These are phyloP conservation scores for Amoeboaphelidium occidentale DNA, from an alignment of 371 early-diverging fungal species.

Conservation along the genomic window DNA sequence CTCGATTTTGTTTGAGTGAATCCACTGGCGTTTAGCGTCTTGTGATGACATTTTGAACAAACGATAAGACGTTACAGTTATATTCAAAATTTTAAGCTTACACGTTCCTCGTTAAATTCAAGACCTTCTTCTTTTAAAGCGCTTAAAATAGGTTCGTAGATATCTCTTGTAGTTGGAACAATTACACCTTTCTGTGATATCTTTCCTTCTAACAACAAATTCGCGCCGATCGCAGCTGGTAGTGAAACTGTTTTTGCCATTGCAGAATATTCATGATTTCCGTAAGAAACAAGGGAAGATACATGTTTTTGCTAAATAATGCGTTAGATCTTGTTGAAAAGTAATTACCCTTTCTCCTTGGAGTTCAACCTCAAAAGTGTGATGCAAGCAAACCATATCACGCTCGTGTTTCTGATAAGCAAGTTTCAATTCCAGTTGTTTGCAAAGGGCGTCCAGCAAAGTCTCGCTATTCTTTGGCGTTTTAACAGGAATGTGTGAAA, in stretches of 20 bases:
- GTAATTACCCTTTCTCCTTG: conserved; percentile 31
- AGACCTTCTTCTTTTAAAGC: conserved; percentile 38
- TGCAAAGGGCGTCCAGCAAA: conserved; percentile 78
- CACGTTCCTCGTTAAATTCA: background rate
- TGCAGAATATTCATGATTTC: conserved; percentile 63
- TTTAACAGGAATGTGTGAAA: conserved; percentile 24
- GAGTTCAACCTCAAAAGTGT: conserved; percentile 42
- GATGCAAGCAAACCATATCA: conserved; percentile 91
- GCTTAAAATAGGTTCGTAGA: conserved; percentile 70
- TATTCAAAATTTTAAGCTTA: background rate
- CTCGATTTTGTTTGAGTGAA: too few relatives aligned
- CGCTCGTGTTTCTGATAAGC: conserved; percentile 72
- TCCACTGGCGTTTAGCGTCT: too few relatives aligned
- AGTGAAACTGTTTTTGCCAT: conserved; percentile 96
- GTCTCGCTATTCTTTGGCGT: conserved; percentile 31
- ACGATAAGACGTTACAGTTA: background rate
- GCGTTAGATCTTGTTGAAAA: background rate
- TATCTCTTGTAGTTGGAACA: conserved; percentile 70
- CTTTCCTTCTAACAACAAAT: conserved; percentile 64
- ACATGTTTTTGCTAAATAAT: conserved; percentile 41
- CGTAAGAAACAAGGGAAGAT: conserved; percentile 74
- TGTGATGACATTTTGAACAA: too few relatives aligned
- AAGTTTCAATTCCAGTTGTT: conserved; percentile 77
- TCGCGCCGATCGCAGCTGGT: conserved; percentile 84
- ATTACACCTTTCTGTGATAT: conserved; percentile 42